Evolutionary conservation across 805 yeast species (phyloP).

Genomic region (Schwanniomyces yamadae): DNA sequence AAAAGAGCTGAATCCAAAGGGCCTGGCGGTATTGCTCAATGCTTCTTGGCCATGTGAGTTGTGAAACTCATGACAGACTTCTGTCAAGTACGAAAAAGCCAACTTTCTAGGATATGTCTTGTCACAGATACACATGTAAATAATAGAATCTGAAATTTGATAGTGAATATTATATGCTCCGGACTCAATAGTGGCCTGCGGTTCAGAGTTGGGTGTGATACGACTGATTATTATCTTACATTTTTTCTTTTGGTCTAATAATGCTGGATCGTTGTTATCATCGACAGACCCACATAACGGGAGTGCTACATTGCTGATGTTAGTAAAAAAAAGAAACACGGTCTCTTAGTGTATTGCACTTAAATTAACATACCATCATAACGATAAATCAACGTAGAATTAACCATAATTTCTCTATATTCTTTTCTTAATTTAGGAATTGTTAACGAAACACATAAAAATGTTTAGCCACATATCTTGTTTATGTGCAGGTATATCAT

Average conservation of each 20-base stretch:
- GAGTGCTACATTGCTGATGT: conserved; percentile 47
- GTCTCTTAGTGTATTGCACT: too few relatives aligned
- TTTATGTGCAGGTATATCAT: conserved; percentile 1
- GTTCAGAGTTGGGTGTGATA: conserved; percentile 75
- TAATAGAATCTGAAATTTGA: conserved; percentile 58
- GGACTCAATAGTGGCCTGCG: conserved; percentile 80
- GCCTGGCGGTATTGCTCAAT: conserved; percentile 64
- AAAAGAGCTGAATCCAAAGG: conserved; percentile 86
- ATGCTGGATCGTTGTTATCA: conserved; percentile 56
- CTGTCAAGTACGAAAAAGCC: conserved; percentile 83
- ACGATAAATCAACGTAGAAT: conserved; percentile 64
- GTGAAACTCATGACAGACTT: conserved; percentile 76
- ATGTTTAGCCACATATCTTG: too few relatives aligned
- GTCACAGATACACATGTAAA: conserved; percentile 78
- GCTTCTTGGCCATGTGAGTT: conserved; percentile 74
- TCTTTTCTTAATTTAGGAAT: too few relatives aligned
- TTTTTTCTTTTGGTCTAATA: conserved; percentile 79
- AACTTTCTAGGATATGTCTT: conserved; percentile 80
- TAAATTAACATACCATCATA: conserved; percentile 50
- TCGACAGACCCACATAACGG: conserved; percentile 93
- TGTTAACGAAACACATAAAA: too few relatives aligned
- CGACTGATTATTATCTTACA: conserved; percentile 73
- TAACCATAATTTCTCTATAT: conserved; percentile 64
- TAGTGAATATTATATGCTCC: conserved; percentile 77
- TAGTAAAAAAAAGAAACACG: too few relatives aligned